These are phyloP conservation scores for Curvularia sp. DNA, from an alignment of 2,329 filamentous ascomycete species.

Conservation along the genomic window DNA sequence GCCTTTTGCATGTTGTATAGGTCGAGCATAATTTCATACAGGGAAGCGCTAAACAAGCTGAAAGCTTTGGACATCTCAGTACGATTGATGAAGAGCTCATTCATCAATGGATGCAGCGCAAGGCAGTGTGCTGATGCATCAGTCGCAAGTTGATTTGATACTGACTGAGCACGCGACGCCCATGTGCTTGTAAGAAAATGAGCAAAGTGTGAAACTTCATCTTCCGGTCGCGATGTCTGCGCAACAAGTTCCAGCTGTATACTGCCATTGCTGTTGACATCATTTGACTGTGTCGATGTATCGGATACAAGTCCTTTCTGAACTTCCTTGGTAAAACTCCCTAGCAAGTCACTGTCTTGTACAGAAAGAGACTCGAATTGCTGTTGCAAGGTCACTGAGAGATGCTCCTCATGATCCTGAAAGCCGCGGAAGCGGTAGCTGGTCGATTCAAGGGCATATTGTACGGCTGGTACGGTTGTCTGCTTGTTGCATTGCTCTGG, in stretches of 20 bases:
- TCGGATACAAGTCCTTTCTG: slow-evolving; percentile 21
- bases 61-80: slow-evolving; percentile 17
- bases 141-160: slow-evolving; percentile 11
- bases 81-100: slow-evolving; percentile 51
- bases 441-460: slow-evolving; percentile 48
- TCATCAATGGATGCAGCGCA: slow-evolving; percentile 56
- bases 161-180: slow-evolving; percentile 19
- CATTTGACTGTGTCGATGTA: slow-evolving; percentile 4
- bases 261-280: neutral
- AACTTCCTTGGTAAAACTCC: slow-evolving; percentile 43
- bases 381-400: slow-evolving; percentile 24
- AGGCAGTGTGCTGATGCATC: slow-evolving; percentile 25
- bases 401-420: slow-evolving; percentile 16
- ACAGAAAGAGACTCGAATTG: slow-evolving; percentile 48
- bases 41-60: slow-evolving; percentile 28
- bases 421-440: slow-evolving; percentile 51
- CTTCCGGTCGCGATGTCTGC: slow-evolving; percentile 2
- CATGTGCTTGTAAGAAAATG: slow-evolving; percentile 43
- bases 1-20: slow-evolving; percentile 42
- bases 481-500: slow-evolving; percentile 10
- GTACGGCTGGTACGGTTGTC: slow-evolving; percentile 4
- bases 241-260: slow-evolving; percentile 5
- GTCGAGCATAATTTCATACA: slow-evolving; percentile 42
- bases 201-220: slow-evolving; percentile 29
- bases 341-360: slow-evolving; percentile 36